Base-by-base conservation (phyloP, 768 basidiomycete genomes). In the Sarcodon aspratus region DNA sequence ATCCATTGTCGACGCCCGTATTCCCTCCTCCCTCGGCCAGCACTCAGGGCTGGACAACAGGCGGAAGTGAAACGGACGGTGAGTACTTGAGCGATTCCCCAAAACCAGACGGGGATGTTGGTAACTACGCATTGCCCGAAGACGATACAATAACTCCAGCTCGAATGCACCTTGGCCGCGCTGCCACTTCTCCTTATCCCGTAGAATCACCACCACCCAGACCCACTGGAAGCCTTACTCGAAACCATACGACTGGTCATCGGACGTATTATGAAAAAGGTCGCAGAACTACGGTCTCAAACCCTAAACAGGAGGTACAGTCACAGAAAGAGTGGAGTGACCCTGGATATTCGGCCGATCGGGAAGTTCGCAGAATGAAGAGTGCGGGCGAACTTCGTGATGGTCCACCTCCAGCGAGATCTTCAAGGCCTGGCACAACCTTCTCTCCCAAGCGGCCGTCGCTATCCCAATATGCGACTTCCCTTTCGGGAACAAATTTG, bases 331-430 rank as follows among this genome's bases (percentile, higher is more conserved):
- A 5, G 21, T 27, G 21, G 21, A 17, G 8, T n/a, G 40, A 42
- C 8, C 15, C 15, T 9, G 40, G 9, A 9, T 42, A 42, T 42
- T 27, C 5, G 17, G 40, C 12, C 34, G 78, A 81, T 53, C 79
- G 67, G 45, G 83, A 88, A 59, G 61, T 87, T 40, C 78, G 85
- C 52, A 82, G 78, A 61, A 89, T 90, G 87, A 89, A 87, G 67
- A 89, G 87, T 62, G 87, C 87, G 17, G 87, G 85, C 35, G 87
- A 89, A 62, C 68, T 90, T 36, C 79, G 82, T 34, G 69, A 74
- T 52, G 43, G 57, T 58, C 37, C 59, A 3, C 46, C 52, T 36
- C 61, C 54, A 1, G 55, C 53, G 15, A 43, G 53, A 31, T 56
- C 52, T 11, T 56, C 59, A 40, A 60, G 61, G 52, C 57, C 62